Conservation (phyloP, 352 stramenopile genomes). For the Phytophthora megakarya region DNA sequence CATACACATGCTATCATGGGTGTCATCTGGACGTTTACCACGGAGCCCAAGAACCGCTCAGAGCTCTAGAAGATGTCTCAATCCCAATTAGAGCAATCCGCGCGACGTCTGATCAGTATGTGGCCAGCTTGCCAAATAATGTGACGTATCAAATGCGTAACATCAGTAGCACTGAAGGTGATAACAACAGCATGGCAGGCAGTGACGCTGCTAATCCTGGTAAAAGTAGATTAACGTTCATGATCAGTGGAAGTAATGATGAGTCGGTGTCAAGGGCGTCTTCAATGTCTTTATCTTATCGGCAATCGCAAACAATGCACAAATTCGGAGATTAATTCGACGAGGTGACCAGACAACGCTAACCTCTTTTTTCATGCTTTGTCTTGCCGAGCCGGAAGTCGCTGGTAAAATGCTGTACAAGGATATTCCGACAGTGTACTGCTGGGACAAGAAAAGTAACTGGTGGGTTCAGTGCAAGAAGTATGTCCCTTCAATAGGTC, state of each 20-base stretch:
- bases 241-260: slow-evolving; percentile 21
- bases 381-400: slow-evolving; percentile 4
- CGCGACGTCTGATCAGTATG: slow-evolving; percentile 65
- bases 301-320: no score
- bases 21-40: slow-evolving; percentile 69
- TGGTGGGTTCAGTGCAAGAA: slow-evolving; percentile 27
- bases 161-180: slow-evolving; percentile 4
- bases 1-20: slow-evolving; percentile 71
- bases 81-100: slow-evolving; percentile 61
- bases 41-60: slow-evolving; percentile 60
- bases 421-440: slow-evolving; percentile 21
- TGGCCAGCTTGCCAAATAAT: slow-evolving; percentile 50
- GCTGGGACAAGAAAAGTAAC: slow-evolving; percentile 11
- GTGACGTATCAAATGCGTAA: slow-evolving; percentile 45
- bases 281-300: no score
- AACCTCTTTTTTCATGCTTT: no score
- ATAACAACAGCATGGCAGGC: slow-evolving; percentile 22
- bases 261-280: slow-evolving; percentile 32
- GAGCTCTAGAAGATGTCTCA: slow-evolving; percentile 57
- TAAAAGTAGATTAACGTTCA: slow-evolving; percentile 20
- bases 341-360: no score
- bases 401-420: no score
- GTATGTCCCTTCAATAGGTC: slow-evolving; percentile 13
- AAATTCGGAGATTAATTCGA: no score
- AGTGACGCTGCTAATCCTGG: slow-evolving; percentile 1